These are phyloP conservation scores for Colletotrichum sp. DNA, from an alignment of 2,329 filamentous ascomycete genomes.

Conservation along the genomic window DNA sequence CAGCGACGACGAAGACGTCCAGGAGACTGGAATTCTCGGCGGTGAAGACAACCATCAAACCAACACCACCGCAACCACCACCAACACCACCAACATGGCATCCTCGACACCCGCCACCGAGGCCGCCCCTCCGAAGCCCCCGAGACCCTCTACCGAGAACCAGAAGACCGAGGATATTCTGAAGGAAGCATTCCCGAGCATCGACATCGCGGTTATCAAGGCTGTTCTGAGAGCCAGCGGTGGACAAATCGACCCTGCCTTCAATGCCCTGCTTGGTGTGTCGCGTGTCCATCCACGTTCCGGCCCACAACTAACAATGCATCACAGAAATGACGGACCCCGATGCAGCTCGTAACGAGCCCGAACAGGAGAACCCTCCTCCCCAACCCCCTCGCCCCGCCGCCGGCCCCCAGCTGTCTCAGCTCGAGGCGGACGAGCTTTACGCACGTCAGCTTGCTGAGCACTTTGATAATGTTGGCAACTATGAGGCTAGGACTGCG, in stretches of 20 bases:
- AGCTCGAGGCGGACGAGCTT: constrained; percentile 88
- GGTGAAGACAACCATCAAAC: constrained; percentile 41
- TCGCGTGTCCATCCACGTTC: neutral
- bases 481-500: constrained; percentile 62
- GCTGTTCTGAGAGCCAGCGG: constrained; percentile 87
- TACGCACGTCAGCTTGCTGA: constrained; percentile 93
- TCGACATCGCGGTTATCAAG: constrained; percentile 82
- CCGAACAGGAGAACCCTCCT: constrained; percentile 68
- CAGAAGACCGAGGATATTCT: constrained; percentile 88
- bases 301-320: constrained; percentile 11
- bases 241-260: constrained; percentile 89
- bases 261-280: constrained; percentile 89
- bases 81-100: constrained; percentile 34
- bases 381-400: constrained; percentile 81
- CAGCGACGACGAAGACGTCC: constrained; percentile 70
- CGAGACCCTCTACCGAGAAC: constrained; percentile 79
- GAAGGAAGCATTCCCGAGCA: constrained; percentile 89
- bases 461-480: constrained; percentile 75
- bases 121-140: constrained; percentile 75
- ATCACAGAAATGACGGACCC: constrained; percentile 78
- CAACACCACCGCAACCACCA: constrained; percentile 30
- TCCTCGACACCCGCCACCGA: constrained; percentile 39
- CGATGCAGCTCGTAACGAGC: constrained; percentile 63
- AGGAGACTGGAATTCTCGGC: constrained; percentile 60
- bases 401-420: constrained; percentile 67